These are phyloP conservation scores for Verticillium klebahnii DNA, from an alignment of 2,329 filamentous ascomycete genomes.

Conservation along the genomic window DNA sequence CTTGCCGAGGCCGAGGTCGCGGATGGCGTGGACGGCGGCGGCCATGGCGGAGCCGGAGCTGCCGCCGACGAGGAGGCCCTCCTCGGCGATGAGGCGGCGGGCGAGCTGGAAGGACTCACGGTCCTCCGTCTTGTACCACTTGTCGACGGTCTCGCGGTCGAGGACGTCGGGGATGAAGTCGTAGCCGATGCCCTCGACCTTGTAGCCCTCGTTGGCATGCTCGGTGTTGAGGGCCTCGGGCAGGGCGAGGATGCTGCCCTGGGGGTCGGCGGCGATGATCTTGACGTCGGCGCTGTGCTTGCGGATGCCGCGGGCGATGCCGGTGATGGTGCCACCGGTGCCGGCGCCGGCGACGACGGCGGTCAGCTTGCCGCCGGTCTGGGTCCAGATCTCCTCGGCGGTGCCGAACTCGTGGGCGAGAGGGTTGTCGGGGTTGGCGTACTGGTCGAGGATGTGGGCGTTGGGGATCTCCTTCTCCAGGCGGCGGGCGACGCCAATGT, in stretches of 20 bases:
- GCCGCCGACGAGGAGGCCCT: constrained; percentile 88
- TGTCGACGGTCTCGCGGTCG: constrained; percentile 73
- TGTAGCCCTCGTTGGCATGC: constrained; percentile 79
- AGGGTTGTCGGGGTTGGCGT: constrained; percentile 87
- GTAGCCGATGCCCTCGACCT: constrained; percentile 98
- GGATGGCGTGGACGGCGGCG: constrained; percentile 70
- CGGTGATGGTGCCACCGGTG: constrained; percentile 92
- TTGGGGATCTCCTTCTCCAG: constrained; percentile 95
- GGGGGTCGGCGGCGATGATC: constrained; percentile 86
- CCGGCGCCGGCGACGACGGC: constrained; percentile 88
- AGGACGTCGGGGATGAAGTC: constrained; percentile 97
- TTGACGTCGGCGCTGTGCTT: constrained; percentile 86
- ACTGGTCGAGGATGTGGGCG: constrained; percentile 95
- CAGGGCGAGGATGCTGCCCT: constrained; percentile 84
- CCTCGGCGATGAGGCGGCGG: constrained; percentile 86
- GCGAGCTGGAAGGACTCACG: constrained; percentile 85
- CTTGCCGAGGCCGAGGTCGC: constrained; percentile 72
- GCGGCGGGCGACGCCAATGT: constrained; percentile 89
- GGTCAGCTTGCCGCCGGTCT: constrained; percentile 77
- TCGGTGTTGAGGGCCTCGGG: constrained; percentile 77
- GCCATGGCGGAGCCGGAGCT: constrained; percentile 91
- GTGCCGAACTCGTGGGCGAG: constrained; percentile 91
- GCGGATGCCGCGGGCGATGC: constrained; percentile 75
- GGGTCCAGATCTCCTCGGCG: constrained; percentile 92
- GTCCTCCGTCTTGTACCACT: constrained; percentile 98